phyloP scores from a whole-genome alignment of 768 basidiomycete genomes.

The Rhodocollybia butyracea region DNA sequence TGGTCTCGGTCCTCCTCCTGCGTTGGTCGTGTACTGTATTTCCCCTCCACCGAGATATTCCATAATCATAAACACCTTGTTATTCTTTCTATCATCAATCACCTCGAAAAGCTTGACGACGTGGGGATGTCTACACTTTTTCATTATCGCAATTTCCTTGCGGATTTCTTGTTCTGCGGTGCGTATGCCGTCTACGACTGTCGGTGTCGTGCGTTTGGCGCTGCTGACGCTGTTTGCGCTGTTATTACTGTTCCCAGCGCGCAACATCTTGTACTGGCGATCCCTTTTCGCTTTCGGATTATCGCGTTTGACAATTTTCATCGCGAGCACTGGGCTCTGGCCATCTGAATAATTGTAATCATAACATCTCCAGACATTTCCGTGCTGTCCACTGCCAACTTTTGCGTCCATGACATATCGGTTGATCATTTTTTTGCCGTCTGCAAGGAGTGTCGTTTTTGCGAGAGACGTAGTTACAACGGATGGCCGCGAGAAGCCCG shows the following conservation, averaged over 20 bases:
- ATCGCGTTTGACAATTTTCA: conserved; percentile 73
- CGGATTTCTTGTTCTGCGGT: conserved; percentile 81
- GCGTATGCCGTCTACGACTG: conserved; percentile 61
- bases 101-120: conserved; percentile 90
- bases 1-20: conserved; percentile 54
- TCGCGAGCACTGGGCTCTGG: conserved; percentile 46
- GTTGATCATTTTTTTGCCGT: conserved; percentile 61
- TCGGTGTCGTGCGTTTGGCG: conserved; percentile 28
- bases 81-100: conserved; percentile 86
- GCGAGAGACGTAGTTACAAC: conserved; percentile 50
- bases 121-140: conserved; percentile 88
- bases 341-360: background rate
- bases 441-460: conserved; percentile 32
- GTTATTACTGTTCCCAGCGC: conserved; percentile 17
- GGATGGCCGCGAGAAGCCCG: background rate
- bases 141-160: conserved; percentile 98
- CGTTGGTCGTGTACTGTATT: conserved; percentile 77
- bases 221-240: conserved; percentile 34
- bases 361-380: conserved; percentile 77
- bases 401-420: conserved; percentile 77
- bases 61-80: conserved; percentile 95
- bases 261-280: conserved; percentile 12
- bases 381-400: conserved; percentile 89
- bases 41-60: conserved; percentile 96
- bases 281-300: conserved; percentile 63